Base-by-base conservation (phyloP, 73 alveolate species). In the Paramecium caudatum region DNA sequence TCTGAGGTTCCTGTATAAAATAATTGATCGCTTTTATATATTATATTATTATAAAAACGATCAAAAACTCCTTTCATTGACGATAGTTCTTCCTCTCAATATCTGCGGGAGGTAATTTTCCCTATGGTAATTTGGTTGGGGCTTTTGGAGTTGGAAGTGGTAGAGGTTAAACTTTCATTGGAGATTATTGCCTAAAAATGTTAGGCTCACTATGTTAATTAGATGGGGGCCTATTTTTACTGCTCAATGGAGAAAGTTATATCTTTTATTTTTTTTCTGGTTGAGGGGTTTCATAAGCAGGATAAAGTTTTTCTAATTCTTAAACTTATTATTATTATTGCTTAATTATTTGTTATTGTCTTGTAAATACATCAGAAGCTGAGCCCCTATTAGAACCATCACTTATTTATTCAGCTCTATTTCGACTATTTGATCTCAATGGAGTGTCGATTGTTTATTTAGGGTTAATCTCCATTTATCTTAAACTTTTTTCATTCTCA, bases 381-480 rank as follows among this genome's bases (percentile, higher is more conserved):
- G 23, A 25, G 30, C n/a, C n/a, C n/a, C 80, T 55, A 55, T 21
- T 23, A 10, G 80, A 55, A 10, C 80, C 30, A 27, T 23, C 10
- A 27, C 30, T 27, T 2, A 1, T 4, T 55, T 55, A 37, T 0
- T 55, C 80, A 55, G 80, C 9, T 4, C 80, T 37, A 37, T 27
- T 5, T 27, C 30, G 23, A 55, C 45, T 55, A 55, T 55, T 55
- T 21, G 2, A 10, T 5, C 80, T 23, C 9, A 2, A 6, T 10
- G 41, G 41, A 23, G 0, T 23, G 10, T 55, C 70, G 15, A 63
- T 5, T 49, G 17, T 37, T 45, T 36, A 17, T 23, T 74, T 74
- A 15, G 62, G 43, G 10, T 36, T 39, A 63, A 86, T 47, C 16
- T 86, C 61, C 0, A 86, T 19, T 41, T 63, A 37, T 63, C 93